Base-by-base conservation (phyloP, 2,329 filamentous ascomycete species). In the Penicillium fuscoglaucum region DNA sequence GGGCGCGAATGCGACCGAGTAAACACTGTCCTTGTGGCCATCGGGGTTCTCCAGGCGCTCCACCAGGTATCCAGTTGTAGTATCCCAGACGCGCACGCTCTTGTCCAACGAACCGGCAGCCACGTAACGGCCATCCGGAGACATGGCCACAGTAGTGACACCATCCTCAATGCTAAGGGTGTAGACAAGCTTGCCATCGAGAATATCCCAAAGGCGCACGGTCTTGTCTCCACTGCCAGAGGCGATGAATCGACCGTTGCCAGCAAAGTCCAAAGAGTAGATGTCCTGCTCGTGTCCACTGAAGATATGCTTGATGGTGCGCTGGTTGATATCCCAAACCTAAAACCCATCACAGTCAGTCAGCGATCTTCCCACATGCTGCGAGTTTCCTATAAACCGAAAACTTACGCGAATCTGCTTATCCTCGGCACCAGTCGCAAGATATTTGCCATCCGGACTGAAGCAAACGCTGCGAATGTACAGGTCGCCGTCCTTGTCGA, bases 381-480 rank as follows among this genome's bases (percentile, higher is more conserved):
- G 10, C 19, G 8, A 13, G n/a, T 7, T 24, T n/a, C 19, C 31
- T 24, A 15, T 44, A 33, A 31, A 26, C 26, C 17, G 12, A 45
- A 44, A 44, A 62, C 89, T 80, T 84, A 93, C 92, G 69, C 95
- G 84, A 73, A 99, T 98, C 70, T 96, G 85, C 80, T 97, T 98
- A 78, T 99, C 95, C 75, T 99, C 95, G 2, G 95, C 95, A 73
- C 95, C 95, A 17, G 95, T 99, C 5, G 95, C 95, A 35, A 99
- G 84, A 69, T 91, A 96, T 71, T 90, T 89, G 61, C 95, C 93
- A 74, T 98, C 93, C 13, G 95, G 95, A 73, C 93, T 98, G 83
- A 99, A 99, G 82, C 95, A 99, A 55, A 99, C 95, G 70, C 93
- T 98, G 68, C 95, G 84, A 68, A 99, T 99, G 76, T 98, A 99